A percentile compares a stretch with the other conserved stretches of the same genome.
Conservation (phyloP, 1,284 basidiomycete species). For the Cryptococcus sp. region DNA sequence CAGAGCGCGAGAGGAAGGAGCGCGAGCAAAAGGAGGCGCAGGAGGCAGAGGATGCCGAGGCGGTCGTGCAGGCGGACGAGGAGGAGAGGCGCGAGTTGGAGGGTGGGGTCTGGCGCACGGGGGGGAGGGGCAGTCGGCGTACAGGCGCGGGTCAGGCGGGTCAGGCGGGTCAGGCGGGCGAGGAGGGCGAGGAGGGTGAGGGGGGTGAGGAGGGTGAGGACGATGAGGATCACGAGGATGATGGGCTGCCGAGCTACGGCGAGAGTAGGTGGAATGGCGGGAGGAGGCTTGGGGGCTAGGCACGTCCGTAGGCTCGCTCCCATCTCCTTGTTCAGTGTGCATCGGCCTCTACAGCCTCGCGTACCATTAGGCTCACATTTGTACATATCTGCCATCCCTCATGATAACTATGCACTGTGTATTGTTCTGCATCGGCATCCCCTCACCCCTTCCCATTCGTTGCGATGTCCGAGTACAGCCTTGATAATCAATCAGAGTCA, state of each 20-base stretch:
- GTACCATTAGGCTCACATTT: too few relatives aligned
- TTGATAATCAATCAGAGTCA: too few relatives aligned
- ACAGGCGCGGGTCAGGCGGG: neutral
- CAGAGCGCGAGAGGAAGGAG: slow-evolving; percentile 16
- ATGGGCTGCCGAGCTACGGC: neutral
- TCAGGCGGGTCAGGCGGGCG: neutral
- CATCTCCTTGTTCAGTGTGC: too few relatives aligned
- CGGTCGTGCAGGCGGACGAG: slow-evolving; percentile 3
- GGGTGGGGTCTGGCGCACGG: slow-evolving; percentile 6
- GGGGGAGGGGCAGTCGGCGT: neutral
- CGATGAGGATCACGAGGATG: neutral
- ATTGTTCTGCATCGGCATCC: too few relatives aligned
- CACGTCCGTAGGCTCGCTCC: too few relatives aligned
- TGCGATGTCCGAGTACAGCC: too few relatives aligned
- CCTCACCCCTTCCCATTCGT: too few relatives aligned
- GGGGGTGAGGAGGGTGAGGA: slow-evolving; percentile 13
- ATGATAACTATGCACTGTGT: too few relatives aligned
- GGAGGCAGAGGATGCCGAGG: slow-evolving; percentile 13
- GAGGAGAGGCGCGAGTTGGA: slow-evolving; percentile 12
- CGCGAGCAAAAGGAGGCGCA: slow-evolving; percentile 8
- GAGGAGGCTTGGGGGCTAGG: neutral
- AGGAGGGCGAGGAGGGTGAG: slow-evolving; percentile 11
- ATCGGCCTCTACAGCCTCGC: too few relatives aligned
- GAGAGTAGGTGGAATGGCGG: neutral
- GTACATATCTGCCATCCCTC: too few relatives aligned